Conservation (phyloP, 1,139 yeast species). For the Taiozyma sp. region DNA sequence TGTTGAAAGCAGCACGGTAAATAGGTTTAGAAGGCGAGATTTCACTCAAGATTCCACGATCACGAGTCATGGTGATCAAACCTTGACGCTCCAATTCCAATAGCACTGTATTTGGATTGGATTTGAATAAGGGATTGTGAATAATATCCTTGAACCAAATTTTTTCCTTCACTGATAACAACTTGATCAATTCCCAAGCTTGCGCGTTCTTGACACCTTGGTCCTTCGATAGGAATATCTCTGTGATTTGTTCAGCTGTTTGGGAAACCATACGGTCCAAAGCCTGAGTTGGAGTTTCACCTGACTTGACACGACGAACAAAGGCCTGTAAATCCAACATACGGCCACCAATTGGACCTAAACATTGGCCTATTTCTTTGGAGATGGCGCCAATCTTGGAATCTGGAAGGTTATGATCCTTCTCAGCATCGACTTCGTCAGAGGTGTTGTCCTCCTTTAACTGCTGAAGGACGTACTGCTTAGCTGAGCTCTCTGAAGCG, state of each 20-base stretch:
- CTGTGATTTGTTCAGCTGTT: constrained; percentile 84
- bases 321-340: constrained; percentile 91
- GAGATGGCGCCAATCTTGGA: constrained; percentile 15
- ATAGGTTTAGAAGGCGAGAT: constrained; percentile 83
- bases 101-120: constrained; percentile 50
- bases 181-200: constrained; percentile 80
- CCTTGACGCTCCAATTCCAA: constrained; percentile 77
- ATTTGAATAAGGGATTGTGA: constrained; percentile 60
- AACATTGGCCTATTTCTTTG: constrained; percentile 45
- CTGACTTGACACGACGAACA: constrained; percentile 80
- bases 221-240: constrained; percentile 60
- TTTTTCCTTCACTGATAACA: constrained; percentile 44
- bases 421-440: constrained; percentile 17
- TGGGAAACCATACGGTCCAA: constrained; percentile 75
- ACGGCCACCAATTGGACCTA: constrained; percentile 87
- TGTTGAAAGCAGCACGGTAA: constrained; percentile 72
- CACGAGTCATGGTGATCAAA: constrained; percentile 60
- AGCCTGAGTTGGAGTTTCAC: constrained; percentile 79
- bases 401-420: constrained; percentile 7
- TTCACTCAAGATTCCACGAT: constrained; percentile 67
- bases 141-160: constrained; percentile 50
- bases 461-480: constrained; percentile 64
- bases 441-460: constrained; percentile 31
- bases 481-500: constrained; percentile 71
- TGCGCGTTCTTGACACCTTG: constrained; percentile 70